Percentiles rank a stretch among this genome's conserved stretches.
Evolutionary conservation across 495 filamentous ascomycete genomes (phyloP).

Genomic region (Trichoderma parareesei): DNA sequence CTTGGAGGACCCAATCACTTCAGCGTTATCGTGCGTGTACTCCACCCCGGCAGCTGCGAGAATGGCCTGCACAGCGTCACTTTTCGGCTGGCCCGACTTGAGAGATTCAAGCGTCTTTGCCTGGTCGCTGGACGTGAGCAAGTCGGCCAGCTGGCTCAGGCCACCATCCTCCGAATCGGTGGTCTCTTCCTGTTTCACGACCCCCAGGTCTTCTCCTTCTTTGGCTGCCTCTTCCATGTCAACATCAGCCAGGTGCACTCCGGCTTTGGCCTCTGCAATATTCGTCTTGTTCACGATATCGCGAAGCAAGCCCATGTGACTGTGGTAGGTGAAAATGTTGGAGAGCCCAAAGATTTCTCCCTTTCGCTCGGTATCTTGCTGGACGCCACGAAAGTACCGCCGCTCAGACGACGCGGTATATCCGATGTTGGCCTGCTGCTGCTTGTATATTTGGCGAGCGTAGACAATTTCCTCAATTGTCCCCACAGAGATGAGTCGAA

Average conservation of each 20-base stretch:
- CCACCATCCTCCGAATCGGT: constrained; percentile 51
- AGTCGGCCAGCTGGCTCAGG: constrained; percentile 67
- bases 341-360: constrained; percentile 90
- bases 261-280: constrained; percentile 83
- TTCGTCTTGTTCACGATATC: constrained; percentile 98
- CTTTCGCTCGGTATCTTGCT: constrained; percentile 66
- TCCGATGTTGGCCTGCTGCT: constrained; percentile 96
- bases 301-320: constrained; percentile 69
- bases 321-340: constrained; percentile 81
- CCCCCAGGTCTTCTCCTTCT: constrained; percentile 31
- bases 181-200: constrained; percentile 36
- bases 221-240: constrained; percentile 56
- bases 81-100: constrained; percentile 35
- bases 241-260: constrained; percentile 68
- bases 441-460: constrained; percentile 95
- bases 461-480: constrained; percentile 98
- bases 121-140: constrained; percentile 50
- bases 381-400: constrained; percentile 91
- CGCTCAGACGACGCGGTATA: constrained; percentile 90
- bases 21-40: constrained; percentile 94
- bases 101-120: constrained; percentile 25
- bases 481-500: constrained; percentile 83
- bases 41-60: constrained; percentile 81
- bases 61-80: constrained; percentile 82
- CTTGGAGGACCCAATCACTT: constrained; percentile 84